A percentile compares a stretch with the other conserved stretches of the same genome.
Evolutionary conservation across 192 early-diverging fungal species (phyloP).

Genomic region (Umbelopsis ramanniana): DNA sequence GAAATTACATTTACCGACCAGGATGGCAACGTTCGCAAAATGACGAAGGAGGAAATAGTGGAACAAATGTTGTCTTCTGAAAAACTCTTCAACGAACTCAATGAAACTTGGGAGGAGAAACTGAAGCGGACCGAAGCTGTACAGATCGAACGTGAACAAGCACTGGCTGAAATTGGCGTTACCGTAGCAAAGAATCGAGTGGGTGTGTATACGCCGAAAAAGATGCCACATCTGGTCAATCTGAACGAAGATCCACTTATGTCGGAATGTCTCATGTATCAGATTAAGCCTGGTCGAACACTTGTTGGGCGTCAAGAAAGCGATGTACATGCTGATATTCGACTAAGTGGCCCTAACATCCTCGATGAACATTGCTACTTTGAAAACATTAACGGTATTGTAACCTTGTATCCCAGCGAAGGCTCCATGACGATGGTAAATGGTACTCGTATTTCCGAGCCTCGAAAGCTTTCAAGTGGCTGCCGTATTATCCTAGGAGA

Average conservation of each 20-base stretch:
- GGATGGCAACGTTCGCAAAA: slow-evolving; percentile 12
- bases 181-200: slow-evolving; percentile 58
- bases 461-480: slow-evolving; percentile 66
- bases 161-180: slow-evolving; percentile 71
- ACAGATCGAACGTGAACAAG: slow-evolving; percentile 61
- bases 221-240: slow-evolving; percentile 76
- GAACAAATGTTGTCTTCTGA: slow-evolving; percentile 76
- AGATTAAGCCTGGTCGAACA: slow-evolving; percentile 67
- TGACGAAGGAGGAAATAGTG: slow-evolving; percentile 49
- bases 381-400: slow-evolving; percentile 59
- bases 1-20: slow-evolving; percentile 31
- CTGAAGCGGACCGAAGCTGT: slow-evolving; percentile 63
- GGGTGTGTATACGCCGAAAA: slow-evolving; percentile 69
- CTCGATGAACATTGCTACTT: slow-evolving; percentile 66
- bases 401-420: slow-evolving; percentile 63
- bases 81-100: slow-evolving; percentile 78
- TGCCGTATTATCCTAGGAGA: slow-evolving; percentile 81
- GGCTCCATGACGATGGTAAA: slow-evolving; percentile 75
- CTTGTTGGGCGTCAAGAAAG: slow-evolving; percentile 55
- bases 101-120: slow-evolving; percentile 79
- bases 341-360: slow-evolving; percentile 51
- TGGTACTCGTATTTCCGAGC: slow-evolving; percentile 64
- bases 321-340: slow-evolving; percentile 46
- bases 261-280: slow-evolving; percentile 81
- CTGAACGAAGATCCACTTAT: slow-evolving; percentile 79